phyloP scores from a whole-genome alignment of 225 moss, liverwort and hornwort genomes.

The Bryum argenteum region DNA sequence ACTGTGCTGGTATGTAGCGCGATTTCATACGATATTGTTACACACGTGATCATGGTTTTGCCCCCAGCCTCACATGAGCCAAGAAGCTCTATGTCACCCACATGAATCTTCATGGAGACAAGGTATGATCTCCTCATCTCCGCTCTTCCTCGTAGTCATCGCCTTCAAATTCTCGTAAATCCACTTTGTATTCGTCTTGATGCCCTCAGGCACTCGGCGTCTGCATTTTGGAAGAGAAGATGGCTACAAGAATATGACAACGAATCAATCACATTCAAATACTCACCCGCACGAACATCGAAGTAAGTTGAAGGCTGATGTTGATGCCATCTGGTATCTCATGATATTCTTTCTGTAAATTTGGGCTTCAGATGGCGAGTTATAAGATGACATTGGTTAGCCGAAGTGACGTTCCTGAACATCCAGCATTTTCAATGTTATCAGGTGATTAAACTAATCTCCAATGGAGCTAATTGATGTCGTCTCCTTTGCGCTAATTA shows the following conservation, averaged over 20 bases:
- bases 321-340: conserved; percentile 10
- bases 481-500: not conserved
- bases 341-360: not conserved
- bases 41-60: not conserved
- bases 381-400: not conserved
- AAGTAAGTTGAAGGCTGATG: not conserved
- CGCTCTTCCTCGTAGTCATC: not conserved
- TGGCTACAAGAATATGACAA: not conserved
- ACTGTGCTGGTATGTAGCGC: not conserved
- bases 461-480: not conserved
- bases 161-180: not conserved
- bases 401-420: not conserved
- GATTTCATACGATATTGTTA: conserved; percentile 19
- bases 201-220: not conserved
- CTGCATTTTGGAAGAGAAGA: conserved; percentile 16
- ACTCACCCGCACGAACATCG: not conserved
- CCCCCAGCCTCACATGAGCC: conserved; percentile 7
- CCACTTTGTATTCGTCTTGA: not conserved
- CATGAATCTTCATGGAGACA: conserved; percentile 16
- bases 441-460: conserved; percentile 13
- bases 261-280: not conserved
- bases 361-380: not conserved
- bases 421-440: not conserved
- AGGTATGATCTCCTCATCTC: conserved; percentile 1
- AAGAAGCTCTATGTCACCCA: not conserved